Evolutionary conservation across 2,329 filamentous ascomycete species (phyloP).

Genomic region (Sphaerostilbella broomeana): DNA sequence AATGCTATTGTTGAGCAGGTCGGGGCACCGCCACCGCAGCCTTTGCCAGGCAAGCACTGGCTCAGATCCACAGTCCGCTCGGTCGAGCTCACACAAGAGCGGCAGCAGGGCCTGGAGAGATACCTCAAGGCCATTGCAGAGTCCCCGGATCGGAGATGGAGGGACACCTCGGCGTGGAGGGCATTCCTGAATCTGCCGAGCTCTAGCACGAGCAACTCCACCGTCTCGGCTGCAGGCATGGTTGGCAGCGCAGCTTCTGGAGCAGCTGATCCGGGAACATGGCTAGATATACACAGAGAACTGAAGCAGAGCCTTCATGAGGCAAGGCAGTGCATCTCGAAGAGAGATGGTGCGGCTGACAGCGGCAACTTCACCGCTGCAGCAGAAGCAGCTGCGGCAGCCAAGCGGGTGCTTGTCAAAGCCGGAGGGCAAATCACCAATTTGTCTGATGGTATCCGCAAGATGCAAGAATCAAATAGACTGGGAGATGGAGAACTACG

Average conservation of each 20-base stretch:
- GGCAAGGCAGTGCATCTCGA: slow-evolving; percentile 62
- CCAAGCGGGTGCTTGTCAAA: slow-evolving; percentile 66
- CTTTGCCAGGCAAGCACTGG: slow-evolving; percentile 70
- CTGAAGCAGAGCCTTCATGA: slow-evolving; percentile 59
- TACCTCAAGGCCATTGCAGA: slow-evolving; percentile 69
- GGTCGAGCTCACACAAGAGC: slow-evolving; percentile 61
- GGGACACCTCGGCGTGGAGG: slow-evolving; percentile 65
- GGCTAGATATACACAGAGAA: slow-evolving; percentile 70
- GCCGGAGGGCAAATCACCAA: slow-evolving; percentile 57
- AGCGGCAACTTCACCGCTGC: slow-evolving; percentile 36
- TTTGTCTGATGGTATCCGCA: slow-evolving; percentile 58
- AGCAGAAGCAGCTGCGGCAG: slow-evolving; percentile 62
- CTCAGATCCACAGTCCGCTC: slow-evolving; percentile 66
- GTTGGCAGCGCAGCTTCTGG: slow-evolving; percentile 32
- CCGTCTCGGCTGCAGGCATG: slow-evolving; percentile 40
- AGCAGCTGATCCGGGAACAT: slow-evolving; percentile 57
- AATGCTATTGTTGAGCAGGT: slow-evolving; percentile 52
- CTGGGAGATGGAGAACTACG: slow-evolving; percentile 71
- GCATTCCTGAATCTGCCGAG: slow-evolving; percentile 65
- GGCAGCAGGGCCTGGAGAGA: slow-evolving; percentile 60
- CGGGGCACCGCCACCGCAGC: slow-evolving; percentile 56
- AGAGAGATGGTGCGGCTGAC: slow-evolving; percentile 50
- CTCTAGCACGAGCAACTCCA: slow-evolving; percentile 41
- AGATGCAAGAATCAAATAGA: slow-evolving; percentile 46
- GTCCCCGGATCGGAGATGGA: slow-evolving; percentile 68